These are phyloP conservation scores for Parietichytrium sp. DNA, from an alignment of 108 stramenopile species.

Conservation along the genomic window DNA sequence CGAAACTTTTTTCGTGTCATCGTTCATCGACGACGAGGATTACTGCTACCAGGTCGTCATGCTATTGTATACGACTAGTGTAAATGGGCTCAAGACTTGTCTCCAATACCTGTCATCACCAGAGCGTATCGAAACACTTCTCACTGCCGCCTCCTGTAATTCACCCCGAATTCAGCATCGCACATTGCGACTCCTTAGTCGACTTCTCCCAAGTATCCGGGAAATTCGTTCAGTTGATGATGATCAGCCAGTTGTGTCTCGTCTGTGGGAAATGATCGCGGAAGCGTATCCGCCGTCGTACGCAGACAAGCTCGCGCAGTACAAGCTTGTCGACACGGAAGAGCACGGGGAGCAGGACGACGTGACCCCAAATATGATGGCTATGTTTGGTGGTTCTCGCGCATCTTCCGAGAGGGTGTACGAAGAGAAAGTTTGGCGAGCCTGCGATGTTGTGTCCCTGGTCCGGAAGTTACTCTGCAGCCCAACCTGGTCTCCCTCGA, in stretches of 20 bases:
- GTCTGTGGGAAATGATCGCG: background rate
- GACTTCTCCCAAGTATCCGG: constrained; percentile 1
- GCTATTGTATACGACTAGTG: background rate
- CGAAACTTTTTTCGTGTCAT: too few species aligned
- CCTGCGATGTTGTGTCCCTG: background rate
- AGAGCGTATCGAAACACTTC: background rate
- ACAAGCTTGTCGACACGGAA: background rate
- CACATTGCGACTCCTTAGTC: background rate
- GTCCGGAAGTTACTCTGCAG: background rate
- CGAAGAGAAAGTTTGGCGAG: background rate
- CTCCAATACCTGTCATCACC: background rate
- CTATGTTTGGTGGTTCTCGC: too few species aligned
- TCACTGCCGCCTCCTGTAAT: background rate
- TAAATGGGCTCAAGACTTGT: background rate
- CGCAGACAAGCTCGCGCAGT: background rate
- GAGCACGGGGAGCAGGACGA: background rate
- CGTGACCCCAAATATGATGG: too few species aligned
- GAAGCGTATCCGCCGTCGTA: background rate
- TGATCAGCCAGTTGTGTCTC: background rate
- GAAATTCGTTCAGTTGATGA: background rate
- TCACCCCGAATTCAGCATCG: constrained; percentile 23
- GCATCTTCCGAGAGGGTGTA: too few species aligned
- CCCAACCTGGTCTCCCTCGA: background rate
- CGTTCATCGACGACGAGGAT: constrained; percentile 27
- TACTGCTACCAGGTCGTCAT: constrained; percentile 24